A percentile compares a stretch with the other conserved stretches of the same genome.
phyloP scores from a whole-genome alignment of 2,329 filamentous ascomycete species.

The Beauveria scarabaeidicola region DNA sequence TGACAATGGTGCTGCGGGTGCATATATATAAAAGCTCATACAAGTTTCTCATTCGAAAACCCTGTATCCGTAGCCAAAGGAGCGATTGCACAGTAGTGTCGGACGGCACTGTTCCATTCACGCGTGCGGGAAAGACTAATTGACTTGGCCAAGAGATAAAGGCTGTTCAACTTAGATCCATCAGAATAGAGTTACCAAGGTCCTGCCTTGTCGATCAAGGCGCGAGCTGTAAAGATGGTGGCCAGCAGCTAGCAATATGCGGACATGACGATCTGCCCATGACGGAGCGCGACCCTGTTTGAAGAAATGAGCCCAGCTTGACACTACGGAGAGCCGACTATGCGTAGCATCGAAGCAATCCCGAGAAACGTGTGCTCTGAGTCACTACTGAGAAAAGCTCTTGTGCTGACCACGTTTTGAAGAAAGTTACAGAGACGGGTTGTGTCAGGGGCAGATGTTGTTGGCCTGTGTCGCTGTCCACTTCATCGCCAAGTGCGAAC shows the following conservation, averaged over 20 bases:
- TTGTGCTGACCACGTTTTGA: no score
- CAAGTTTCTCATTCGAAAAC: neutral
- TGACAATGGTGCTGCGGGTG: constrained; percentile 36
- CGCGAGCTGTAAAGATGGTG: neutral
- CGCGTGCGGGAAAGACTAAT: neutral
- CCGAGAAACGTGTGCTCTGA: no score
- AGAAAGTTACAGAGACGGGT: neutral
- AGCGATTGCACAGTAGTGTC: neutral
- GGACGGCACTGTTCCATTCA: neutral
- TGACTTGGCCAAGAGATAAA: neutral
- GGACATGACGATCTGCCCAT: neutral
- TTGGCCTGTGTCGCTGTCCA: neutral
- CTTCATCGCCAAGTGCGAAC: neutral
- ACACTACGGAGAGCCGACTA: neutral
- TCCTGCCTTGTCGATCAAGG: constrained; percentile 1
- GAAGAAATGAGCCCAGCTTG: neutral
- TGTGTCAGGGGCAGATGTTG: neutral
- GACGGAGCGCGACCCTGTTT: neutral
- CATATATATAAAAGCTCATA: neutral
- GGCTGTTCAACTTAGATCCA: neutral
- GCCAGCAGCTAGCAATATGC: neutral
- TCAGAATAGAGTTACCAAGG: neutral
- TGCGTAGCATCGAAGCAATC: no score
- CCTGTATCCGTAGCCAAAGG: neutral
- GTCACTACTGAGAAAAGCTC: neutral